Percentiles rank a stretch among this genome's conserved stretches.
phyloP scores from a whole-genome alignment of 1,284 basidiomycete genomes.

The Singerocomus inundabilis region DNA sequence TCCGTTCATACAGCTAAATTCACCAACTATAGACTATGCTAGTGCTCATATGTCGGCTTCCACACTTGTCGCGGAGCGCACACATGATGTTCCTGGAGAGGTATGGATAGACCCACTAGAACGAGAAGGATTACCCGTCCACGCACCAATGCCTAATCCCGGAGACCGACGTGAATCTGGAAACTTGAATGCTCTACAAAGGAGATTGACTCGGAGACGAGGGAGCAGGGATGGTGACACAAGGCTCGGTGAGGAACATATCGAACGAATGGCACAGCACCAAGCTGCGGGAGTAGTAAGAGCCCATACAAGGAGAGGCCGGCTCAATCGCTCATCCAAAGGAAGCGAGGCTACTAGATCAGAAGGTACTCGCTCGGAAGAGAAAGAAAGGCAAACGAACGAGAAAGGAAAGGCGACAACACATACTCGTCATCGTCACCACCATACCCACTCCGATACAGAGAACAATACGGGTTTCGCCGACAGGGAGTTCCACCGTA shows the following conservation, averaged over 20 bases:
- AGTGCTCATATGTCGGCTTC: slow-evolving; percentile 16
- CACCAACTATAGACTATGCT: background rate
- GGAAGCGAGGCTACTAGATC: background rate
- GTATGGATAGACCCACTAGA: slow-evolving; percentile 44
- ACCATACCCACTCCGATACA: slow-evolving; percentile 7
- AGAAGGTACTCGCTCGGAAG: background rate
- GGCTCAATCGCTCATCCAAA: slow-evolving; percentile 16
- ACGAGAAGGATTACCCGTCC: slow-evolving; percentile 41
- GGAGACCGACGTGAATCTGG: background rate
- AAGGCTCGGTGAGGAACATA: slow-evolving; percentile 8
- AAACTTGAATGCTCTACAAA: slow-evolving; percentile 8
- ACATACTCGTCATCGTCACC: slow-evolving; percentile 4
- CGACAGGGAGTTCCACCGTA: slow-evolving; percentile 3
- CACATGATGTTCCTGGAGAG: slow-evolving; percentile 38
- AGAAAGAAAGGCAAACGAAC: background rate
- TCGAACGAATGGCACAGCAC: slow-evolving; percentile 23
- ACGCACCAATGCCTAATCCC: slow-evolving; percentile 5
- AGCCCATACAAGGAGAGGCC: slow-evolving; percentile 28
- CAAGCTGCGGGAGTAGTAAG: slow-evolving; percentile 33
- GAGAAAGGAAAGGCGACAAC: slow-evolving; percentile 10
- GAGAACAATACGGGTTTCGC: slow-evolving; percentile 9
- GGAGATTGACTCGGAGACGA: slow-evolving; percentile 18
- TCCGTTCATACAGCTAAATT: slow-evolving; percentile 7
- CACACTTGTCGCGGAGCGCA: slow-evolving; percentile 24
- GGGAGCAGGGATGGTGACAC: slow-evolving; percentile 3